Evolutionary conservation across 768 basidiomycete genomes (phyloP), one percentile per base, ranked within the genome.

Genomic region (Tylopilus vinaceipallidus): DNA sequence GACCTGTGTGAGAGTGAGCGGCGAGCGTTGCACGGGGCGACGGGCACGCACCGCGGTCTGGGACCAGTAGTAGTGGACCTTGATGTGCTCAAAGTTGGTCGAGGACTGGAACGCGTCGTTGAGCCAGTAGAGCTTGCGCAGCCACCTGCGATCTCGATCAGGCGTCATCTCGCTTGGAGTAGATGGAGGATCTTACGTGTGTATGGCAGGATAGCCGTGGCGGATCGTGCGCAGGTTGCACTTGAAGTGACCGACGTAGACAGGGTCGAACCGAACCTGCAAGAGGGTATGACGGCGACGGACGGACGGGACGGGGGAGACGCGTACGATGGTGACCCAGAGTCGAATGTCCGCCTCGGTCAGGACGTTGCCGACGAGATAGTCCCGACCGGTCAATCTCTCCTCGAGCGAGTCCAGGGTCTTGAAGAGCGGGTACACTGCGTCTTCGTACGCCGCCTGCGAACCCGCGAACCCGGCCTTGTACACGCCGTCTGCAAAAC

Each of bases 211-310:
- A 68, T 94, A 98, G 6, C 88, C 88, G 60, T 83, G 73, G 20
- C 95, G 90, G 63, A 97, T 89, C 36, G 80, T 83, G 26, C 86
- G 83, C 55, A 91, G 65, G 74, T 95, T 94, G 73, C 92, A 95
- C 60, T 98, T 98, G 80, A 98, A 98, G 65, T 93, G 91, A 0
- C 86, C 82, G 40, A 87, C 79, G 68, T 98, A 98, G 14, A 88
- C 95, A 1, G 86, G 84, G 59, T 95, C 93, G 69, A 94, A 95
- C 30, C 92, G 90, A 53, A 91, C 72, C 88, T 91, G 46, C 27
- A 41, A 4, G 20, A 35, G 20, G 35, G 34, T 6, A 29, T 6
- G 12, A 29, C 27, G 27, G 5, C 3, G 34, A 14, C 14, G 43
- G 23, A 14, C 7, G 8, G 13, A 17, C 14, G n/a, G 2, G 12